Evolutionary conservation across 805 yeast genomes (phyloP), one percentile per base, ranked within the genome.

Genomic region (Vanderwaltozyma verrucispora): DNA sequence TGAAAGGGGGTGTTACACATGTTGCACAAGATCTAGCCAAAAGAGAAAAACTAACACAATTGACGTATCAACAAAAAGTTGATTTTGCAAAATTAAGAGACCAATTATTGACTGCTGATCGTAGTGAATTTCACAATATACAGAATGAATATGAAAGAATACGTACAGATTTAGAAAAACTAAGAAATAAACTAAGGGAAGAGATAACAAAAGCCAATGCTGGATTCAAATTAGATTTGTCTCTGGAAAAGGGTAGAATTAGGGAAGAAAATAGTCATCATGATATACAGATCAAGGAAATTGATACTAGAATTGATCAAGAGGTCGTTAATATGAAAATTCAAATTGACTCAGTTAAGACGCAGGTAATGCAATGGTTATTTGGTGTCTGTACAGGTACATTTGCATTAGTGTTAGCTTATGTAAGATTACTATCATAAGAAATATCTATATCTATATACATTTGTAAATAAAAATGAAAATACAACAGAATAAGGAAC

Each of bases 361-460:
- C 95, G 2, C 96, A 92, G 59, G 96, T 92, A 35, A 75, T 87
- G 79, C 98, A 92, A 63, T 92, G 98, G 98, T 71, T 92, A 45
- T 86, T 92, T 50, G 97, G 97, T 68, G 96, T 92, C 15, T 84
- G 95, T 55, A 88, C 97, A 1, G 98, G 97, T 81, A 84, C 96
- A 1, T 85, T 89, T 63, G 97, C 97, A 12, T 69, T 92, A 41
- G 82, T 92, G 36, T 64, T 89, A 50, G 96, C 97, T 1, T 92
- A 92, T 58, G 84, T 88, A 35, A 72, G 98, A 50, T 67, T 92
- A 49, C 28, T 37, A 15, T 36, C 39, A 10, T 36, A 27, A 20
- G 8, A 17, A 18, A 13, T 18, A n/a, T n/a, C n/a, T n/a, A n/a
- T n/a, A n/a, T n/a, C n/a, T n/a, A n/a, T n/a, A n/a, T n/a, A n/a